These are phyloP conservation scores for Botryotinia globosa DNA, from an alignment of 2,329 filamentous ascomycete species.

Conservation along the genomic window DNA sequence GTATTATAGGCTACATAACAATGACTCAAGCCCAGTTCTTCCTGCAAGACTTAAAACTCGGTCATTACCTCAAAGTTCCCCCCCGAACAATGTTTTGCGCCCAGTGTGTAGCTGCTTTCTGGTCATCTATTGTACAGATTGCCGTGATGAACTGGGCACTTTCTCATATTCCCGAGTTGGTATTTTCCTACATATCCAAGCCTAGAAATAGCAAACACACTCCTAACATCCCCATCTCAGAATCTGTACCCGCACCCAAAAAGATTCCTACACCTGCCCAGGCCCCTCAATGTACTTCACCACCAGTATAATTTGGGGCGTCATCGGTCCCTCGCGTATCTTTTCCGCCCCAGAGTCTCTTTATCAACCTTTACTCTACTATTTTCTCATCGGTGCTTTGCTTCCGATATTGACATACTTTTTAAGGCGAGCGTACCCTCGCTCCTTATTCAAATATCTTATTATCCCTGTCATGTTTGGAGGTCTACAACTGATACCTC, in stretches of 20 bases:
- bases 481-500: slow-evolving; percentile 60
- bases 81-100: slow-evolving; percentile 56
- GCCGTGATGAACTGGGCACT: slow-evolving; percentile 60
- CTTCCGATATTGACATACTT: slow-evolving; percentile 59
- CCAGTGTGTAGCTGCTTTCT: slow-evolving; percentile 56
- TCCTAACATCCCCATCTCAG: slow-evolving; percentile 63
- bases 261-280: slow-evolving; percentile 47
- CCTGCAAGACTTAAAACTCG: slow-evolving; percentile 51
- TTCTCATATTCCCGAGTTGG: slow-evolving; percentile 52
- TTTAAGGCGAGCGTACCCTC: slow-evolving; percentile 56
- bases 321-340: slow-evolving; percentile 44
- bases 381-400: slow-evolving; percentile 51
- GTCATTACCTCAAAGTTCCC: slow-evolving; percentile 48
- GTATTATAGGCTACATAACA: slow-evolving; percentile 42
- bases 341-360: slow-evolving; percentile 47
- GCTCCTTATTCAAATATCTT: slow-evolving; percentile 61
- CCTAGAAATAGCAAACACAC: slow-evolving; percentile 58
- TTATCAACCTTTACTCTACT: slow-evolving; percentile 48
- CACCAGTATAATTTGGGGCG: slow-evolving; percentile 54
- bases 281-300: slow-evolving; percentile 52
- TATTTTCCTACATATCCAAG: slow-evolving; percentile 25
- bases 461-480: slow-evolving; percentile 68
- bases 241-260: slow-evolving; percentile 60
- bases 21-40: slow-evolving; percentile 48
- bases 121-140: slow-evolving; percentile 57